A percentile compares a stretch with the other conserved stretches of the same genome.
Evolutionary conservation across 2,329 filamentous ascomycete genomes (phyloP).

Genomic region (Beauveria australis): DNA sequence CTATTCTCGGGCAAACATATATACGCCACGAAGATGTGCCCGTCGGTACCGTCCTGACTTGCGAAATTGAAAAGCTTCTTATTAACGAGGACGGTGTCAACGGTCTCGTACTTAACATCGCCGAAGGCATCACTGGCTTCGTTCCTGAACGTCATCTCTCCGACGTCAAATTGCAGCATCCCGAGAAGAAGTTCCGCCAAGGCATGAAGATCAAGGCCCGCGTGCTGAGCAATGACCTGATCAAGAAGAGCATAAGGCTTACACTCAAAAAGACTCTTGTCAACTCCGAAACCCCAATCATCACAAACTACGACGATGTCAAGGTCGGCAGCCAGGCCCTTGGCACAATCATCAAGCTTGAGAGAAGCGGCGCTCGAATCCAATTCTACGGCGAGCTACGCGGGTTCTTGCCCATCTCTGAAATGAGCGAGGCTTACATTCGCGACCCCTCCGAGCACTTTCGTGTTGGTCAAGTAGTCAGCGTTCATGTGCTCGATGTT

Average conservation of each 20-base stretch:
- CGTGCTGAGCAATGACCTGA: constrained; percentile 70
- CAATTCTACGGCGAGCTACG: constrained; percentile 82
- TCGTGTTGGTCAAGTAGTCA: constrained; percentile 81
- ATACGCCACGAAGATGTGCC: constrained; percentile 86
- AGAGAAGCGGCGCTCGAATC: constrained; percentile 72
- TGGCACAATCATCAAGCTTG: constrained; percentile 78
- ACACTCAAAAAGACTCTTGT: constrained; percentile 93
- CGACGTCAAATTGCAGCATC: constrained; percentile 79
- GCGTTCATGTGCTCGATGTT: constrained; percentile 76
- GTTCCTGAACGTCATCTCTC: constrained; percentile 84
- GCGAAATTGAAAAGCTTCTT: constrained; percentile 76
- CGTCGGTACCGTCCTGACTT: constrained; percentile 71
- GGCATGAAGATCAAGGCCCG: constrained; percentile 77
- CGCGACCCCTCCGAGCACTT: constrained; percentile 85
- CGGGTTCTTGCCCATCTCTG: constrained; percentile 83
- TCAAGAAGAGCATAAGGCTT: constrained; percentile 71
- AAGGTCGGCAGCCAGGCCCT: constrained; percentile 68
- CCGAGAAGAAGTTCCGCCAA: constrained; percentile 92
- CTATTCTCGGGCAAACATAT: constrained; percentile 77
- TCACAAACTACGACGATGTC: constrained; percentile 70
- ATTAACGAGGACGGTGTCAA: constrained; percentile 69
- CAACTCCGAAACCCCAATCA: constrained; percentile 75
- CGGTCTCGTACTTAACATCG: constrained; percentile 73
- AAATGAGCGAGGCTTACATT: constrained; percentile 98
- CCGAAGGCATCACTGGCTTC: constrained; percentile 81